Evolutionary conservation across 495 filamentous ascomycete genomes (phyloP).

Genomic region (Aspergillus heteromorphus): DNA sequence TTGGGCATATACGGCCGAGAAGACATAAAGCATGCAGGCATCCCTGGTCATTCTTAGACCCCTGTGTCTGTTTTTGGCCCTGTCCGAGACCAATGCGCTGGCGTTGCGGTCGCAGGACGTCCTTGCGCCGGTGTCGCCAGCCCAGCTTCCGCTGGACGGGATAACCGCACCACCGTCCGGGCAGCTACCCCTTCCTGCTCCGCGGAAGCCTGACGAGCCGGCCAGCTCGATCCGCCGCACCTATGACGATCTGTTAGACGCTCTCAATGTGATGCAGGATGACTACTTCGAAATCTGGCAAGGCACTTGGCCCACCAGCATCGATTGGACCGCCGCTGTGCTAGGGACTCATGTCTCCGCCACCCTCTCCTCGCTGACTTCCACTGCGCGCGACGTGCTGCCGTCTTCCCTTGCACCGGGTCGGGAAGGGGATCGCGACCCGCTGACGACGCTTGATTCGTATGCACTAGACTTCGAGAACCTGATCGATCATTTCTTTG

Average conservation of each 20-base stretch:
- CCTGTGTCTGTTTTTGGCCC: constrained; percentile 20
- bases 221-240: constrained; percentile 21
- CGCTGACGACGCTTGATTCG: constrained; percentile 17
- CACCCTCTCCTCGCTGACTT: constrained; percentile 58
- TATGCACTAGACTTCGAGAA: constrained; percentile 56
- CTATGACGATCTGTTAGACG: constrained; percentile 45
- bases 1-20: not conserved
- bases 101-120: constrained; percentile 25
- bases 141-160: constrained; percentile 11
- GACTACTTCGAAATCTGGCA: constrained; percentile 70
- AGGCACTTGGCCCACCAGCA: constrained; percentile 79
- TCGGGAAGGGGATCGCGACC: constrained; percentile 15
- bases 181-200: constrained; percentile 9
- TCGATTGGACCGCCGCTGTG: constrained; percentile 94
- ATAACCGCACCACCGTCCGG: not conserved
- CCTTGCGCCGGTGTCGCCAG: constrained; percentile 10
- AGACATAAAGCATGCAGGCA: constrained; percentile 8
- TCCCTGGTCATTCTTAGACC: constrained; percentile 13
- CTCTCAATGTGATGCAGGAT: constrained; percentile 70
- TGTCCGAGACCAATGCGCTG: constrained; percentile 24
- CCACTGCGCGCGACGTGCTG: constrained; percentile 21
- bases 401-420: constrained; percentile 17
- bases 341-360: constrained; percentile 75
- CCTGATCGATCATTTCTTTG: constrained; percentile 75
- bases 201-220: constrained; percentile 2